Percentiles rank a stretch among this genome's conserved stretches.
phyloP scores from a whole-genome alignment of 768 basidiomycete genomes.

The Pholiota conissans region DNA sequence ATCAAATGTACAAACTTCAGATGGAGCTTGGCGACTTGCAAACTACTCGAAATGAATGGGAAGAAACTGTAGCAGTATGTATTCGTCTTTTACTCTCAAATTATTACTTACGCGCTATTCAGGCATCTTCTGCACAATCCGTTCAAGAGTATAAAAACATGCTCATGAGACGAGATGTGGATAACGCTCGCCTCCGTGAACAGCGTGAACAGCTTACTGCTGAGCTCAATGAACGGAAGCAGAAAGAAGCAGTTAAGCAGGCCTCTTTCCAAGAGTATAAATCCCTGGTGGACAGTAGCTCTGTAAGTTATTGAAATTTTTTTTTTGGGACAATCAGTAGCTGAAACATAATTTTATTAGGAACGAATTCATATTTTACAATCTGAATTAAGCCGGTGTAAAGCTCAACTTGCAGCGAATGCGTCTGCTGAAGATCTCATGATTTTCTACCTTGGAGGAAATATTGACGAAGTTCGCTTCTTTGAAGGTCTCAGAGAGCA shows the following conservation, averaged over 20 bases:
- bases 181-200: conserved; percentile 68
- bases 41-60: conserved; percentile 43
- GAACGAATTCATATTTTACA: conserved; percentile 72
- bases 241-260: conserved; percentile 58
- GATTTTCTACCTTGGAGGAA: conserved; percentile 62
- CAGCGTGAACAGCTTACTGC: conserved; percentile 66
- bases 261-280: conserved; percentile 66
- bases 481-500: conserved; percentile 53
- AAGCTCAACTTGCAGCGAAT: conserved; percentile 74
- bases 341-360: too few species aligned
- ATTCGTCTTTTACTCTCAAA: neutral
- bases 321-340: too few species aligned
- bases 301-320: conserved; percentile 45
- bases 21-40: conserved; percentile 44
- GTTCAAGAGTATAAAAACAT: conserved; percentile 64
- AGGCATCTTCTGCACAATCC: conserved; percentile 43
- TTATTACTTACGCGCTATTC: conserved; percentile 5
- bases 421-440: conserved; percentile 72
- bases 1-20: conserved; percentile 38
- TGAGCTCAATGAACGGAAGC: conserved; percentile 69
- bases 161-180: conserved; percentile 63
- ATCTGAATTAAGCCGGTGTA: conserved; percentile 73
- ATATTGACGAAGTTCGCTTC: conserved; percentile 51
- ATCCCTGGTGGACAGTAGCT: conserved; percentile 60
- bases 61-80: conserved; percentile 45